phyloP scores from a whole-genome alignment of 2,329 filamentous ascomycete genomes.

The Trichoderma guizhouense region DNA sequence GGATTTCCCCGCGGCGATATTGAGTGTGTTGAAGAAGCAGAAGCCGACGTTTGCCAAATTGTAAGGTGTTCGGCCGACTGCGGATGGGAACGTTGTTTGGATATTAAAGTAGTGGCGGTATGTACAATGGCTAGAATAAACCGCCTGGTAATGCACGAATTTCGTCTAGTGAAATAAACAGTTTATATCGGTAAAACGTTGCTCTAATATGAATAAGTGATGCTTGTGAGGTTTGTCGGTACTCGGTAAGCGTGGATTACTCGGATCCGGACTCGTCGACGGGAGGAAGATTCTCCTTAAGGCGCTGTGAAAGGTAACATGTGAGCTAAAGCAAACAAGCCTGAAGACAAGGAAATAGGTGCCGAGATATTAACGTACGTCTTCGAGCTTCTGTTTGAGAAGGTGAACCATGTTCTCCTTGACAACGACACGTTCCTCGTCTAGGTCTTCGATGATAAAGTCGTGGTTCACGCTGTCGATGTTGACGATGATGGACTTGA shows the following conservation, averaged over 20 bases:
- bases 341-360: neutral
- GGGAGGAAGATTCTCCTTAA: slow-evolving; percentile 51
- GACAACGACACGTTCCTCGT: slow-evolving; percentile 71
- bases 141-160: neutral
- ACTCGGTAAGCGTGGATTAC: slow-evolving; percentile 23
- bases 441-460: slow-evolving; percentile 76
- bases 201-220: too few species aligned
- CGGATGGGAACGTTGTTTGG: neutral
- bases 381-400: slow-evolving; percentile 66
- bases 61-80: slow-evolving; percentile 36
- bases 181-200: neutral
- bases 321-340: slow-evolving; percentile 1
- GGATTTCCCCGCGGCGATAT: slow-evolving; percentile 71
- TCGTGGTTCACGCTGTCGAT: slow-evolving; percentile 69
- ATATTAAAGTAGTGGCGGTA: neutral
- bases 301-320: slow-evolving; percentile 34
- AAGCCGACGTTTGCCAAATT: slow-evolving; percentile 84
- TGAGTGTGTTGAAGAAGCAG: slow-evolving; percentile 73
- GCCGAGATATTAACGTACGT: slow-evolving; percentile 45
- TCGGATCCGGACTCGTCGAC: slow-evolving; percentile 53
- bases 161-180: slow-evolving; percentile 2
- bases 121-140: neutral
- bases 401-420: slow-evolving; percentile 68
- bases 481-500: slow-evolving; percentile 79
- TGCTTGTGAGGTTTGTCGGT: neutral